Percentiles rank a stretch among this genome's conserved stretches.
Conservation (phyloP, 495 filamentous ascomycete species). For the Xylaria longipes region DNA sequence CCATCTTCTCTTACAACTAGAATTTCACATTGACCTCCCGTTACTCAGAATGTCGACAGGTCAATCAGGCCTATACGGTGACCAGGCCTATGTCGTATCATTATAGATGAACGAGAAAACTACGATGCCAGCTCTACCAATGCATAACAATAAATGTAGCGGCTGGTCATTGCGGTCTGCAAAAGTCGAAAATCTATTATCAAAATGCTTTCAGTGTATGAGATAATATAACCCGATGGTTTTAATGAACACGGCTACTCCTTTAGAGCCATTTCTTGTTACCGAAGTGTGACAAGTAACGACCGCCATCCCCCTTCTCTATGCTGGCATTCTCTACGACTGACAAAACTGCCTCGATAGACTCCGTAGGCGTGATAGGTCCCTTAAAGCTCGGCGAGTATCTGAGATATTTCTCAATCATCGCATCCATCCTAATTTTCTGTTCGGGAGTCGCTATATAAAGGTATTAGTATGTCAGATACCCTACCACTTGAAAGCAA, state of each 20-base stretch:
- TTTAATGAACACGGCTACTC: not conserved
- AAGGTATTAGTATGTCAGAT: slow-evolving; percentile 21
- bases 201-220: not conserved
- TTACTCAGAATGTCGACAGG: not conserved
- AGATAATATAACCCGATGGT: not conserved
- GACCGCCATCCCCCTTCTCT: slow-evolving; percentile 53
- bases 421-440: slow-evolving; percentile 30
- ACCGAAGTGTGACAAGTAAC: slow-evolving; percentile 59
- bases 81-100: not conserved
- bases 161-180: not conserved
- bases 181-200: not conserved
- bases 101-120: not conserved
- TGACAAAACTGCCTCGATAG: slow-evolving; percentile 45
- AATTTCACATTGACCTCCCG: not conserved
- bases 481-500: not conserved
- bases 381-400: slow-evolving; percentile 58
- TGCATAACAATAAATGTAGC: not conserved
- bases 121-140: not conserved
- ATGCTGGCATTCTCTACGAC: slow-evolving; percentile 53
- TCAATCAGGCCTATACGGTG: not conserved
- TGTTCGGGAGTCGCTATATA: slow-evolving; percentile 49
- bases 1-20: not conserved
- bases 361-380: slow-evolving; percentile 46
- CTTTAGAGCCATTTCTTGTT: slow-evolving; percentile 53
- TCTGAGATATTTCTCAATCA: slow-evolving; percentile 43